Evolutionary conservation across 106 monocot species (phyloP).

Genomic region (Dioscorea dumetorum): DNA sequence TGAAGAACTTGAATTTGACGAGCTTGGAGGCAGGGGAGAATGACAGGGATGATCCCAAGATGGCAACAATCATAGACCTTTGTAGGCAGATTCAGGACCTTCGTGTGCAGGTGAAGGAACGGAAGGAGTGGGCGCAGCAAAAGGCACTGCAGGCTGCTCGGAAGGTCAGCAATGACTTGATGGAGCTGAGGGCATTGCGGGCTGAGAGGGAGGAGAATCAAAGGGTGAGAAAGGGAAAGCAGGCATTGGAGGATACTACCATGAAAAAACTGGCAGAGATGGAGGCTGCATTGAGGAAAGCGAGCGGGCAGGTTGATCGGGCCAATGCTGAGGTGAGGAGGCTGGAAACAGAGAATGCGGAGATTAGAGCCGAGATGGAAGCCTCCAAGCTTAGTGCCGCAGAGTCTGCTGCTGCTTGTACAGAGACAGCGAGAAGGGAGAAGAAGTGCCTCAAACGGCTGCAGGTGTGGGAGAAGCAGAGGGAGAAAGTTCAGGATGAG

Average conservation of each 20-base stretch:
- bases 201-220: constrained; percentile 73
- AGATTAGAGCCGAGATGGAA: constrained; percentile 92
- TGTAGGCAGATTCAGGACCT: constrained; percentile 52
- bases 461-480: constrained; percentile 68
- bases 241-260: constrained; percentile 59
- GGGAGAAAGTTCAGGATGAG: constrained; percentile 45
- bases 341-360: constrained; percentile 79
- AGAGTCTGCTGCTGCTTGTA: constrained; percentile 37
- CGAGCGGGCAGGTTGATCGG: constrained; percentile 72
- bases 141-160: constrained; percentile 85
- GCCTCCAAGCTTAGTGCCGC: constrained; percentile 72
- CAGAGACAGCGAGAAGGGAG: constrained; percentile 61
- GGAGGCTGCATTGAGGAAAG: constrained; percentile 75
- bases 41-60: constrained; percentile 33
- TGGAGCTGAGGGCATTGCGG: constrained; percentile 53
- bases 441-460: constrained; percentile 60
- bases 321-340: constrained; percentile 57
- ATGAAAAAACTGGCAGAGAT: constrained; percentile 72
- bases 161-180: constrained; percentile 68
- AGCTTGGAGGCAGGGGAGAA: constrained; percentile 33
- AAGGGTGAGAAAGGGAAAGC: constrained; percentile 60
- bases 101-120: constrained; percentile 64
- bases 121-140: constrained; percentile 87
- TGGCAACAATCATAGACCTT: constrained; percentile 52
- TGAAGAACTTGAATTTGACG: constrained; percentile 45